Percentiles rank a stretch among this genome's conserved stretches.
phyloP scores from a whole-genome alignment of 768 basidiomycete species.

The Lactarius hatsudake region DNA sequence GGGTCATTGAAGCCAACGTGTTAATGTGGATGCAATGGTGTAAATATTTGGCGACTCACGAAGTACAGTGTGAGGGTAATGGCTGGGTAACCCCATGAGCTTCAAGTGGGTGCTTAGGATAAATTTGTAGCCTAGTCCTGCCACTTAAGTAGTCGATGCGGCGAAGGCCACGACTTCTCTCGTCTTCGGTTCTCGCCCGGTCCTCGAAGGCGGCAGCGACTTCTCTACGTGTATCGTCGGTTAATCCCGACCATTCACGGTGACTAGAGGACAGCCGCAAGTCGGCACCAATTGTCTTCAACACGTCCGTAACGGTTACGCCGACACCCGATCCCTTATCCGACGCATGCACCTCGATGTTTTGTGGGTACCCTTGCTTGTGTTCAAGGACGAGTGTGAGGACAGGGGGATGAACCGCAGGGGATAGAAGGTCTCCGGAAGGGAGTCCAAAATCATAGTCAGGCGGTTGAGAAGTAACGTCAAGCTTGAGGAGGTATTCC shows the following conservation, averaged over 20 bases:
- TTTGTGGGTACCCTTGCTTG: too few relatives aligned
- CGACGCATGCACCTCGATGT: background rate
- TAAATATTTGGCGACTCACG: too few relatives aligned
- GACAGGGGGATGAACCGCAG: too few relatives aligned
- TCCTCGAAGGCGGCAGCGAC: background rate
- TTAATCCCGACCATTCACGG: background rate
- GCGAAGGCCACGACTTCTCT: background rate
- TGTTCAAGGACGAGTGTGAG: too few relatives aligned
- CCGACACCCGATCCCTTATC: too few relatives aligned
- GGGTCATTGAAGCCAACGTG: too few relatives aligned
- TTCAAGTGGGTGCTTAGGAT: background rate
- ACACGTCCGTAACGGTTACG: slow-evolving; percentile 3
- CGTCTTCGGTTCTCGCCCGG: background rate
- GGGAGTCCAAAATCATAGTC: slow-evolving; percentile 4
- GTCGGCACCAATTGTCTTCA: background rate
- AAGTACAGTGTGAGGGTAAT: too few relatives aligned
- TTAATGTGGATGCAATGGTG: too few relatives aligned
- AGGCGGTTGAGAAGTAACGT: background rate
- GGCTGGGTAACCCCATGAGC: too few relatives aligned
- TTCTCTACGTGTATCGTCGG: background rate
- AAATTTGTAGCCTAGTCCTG: slow-evolving; percentile 10
- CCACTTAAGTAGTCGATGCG: slow-evolving; percentile 5
- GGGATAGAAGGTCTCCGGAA: background rate
- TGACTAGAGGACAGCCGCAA: background rate
- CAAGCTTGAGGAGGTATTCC: slow-evolving; percentile 1